A percentile compares a stretch with the other conserved stretches of the same genome.
Conservation (phyloP, 768 basidiomycete genomes). For the Mycena rosella region DNA sequence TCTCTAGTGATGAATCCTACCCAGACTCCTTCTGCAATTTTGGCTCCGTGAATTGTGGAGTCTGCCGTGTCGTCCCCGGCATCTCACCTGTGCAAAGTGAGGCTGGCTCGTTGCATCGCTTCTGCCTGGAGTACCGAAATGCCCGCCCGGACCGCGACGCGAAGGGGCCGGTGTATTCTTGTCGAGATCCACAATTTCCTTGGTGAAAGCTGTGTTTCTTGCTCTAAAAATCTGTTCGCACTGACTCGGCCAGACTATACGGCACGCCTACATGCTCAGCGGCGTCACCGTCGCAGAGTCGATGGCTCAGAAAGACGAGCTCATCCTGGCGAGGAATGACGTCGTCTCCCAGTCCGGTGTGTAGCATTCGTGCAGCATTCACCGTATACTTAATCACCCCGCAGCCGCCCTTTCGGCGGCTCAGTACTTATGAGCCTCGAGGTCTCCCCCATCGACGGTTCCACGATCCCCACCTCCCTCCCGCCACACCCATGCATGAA, state of each 20-base stretch:
- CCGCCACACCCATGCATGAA: constrained; percentile 20
- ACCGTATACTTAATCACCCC: too few relatives aligned
- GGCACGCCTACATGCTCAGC: constrained; percentile 90
- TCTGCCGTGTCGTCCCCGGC: constrained; percentile 97
- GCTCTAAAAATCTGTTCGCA: constrained; percentile 73
- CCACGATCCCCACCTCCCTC: not conserved
- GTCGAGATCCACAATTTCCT: constrained; percentile 96
- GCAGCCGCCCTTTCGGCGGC: too few relatives aligned
- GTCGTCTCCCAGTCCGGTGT: too few relatives aligned
- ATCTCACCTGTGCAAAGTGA: constrained; percentile 99
- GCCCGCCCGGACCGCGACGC: constrained; percentile 96
- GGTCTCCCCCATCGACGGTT: constrained; percentile 26
- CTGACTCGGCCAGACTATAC: too few relatives aligned
- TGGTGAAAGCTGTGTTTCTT: constrained; percentile 80
- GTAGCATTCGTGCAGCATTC: too few relatives aligned
- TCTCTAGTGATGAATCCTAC: too few relatives aligned
- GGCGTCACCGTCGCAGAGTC: too few relatives aligned
- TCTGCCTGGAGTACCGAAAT: too few relatives aligned
- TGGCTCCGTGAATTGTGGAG: too few relatives aligned
- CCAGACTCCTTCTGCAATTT: too few relatives aligned
- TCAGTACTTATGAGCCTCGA: too few relatives aligned
- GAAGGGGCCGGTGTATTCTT: constrained; percentile 67
- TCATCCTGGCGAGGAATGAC: constrained; percentile 93
- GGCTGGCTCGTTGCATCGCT: too few relatives aligned
- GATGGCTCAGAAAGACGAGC: constrained; percentile 93